Conservation (phyloP, 2,329 filamentous ascomycete genomes). For the Phialemonium atrogriseum region DNA sequence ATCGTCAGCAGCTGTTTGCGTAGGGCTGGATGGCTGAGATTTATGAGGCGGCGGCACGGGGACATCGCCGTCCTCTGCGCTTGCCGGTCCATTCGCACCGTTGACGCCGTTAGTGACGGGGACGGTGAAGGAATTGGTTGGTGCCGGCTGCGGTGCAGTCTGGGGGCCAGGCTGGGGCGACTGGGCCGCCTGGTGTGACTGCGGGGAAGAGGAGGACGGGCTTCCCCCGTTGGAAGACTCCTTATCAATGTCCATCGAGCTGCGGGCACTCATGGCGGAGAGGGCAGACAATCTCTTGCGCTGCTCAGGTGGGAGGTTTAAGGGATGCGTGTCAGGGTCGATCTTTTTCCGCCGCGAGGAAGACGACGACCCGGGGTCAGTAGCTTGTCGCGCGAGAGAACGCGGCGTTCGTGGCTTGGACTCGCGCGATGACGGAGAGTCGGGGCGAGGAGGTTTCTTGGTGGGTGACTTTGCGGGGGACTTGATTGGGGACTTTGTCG, state of each 20-base stretch:
- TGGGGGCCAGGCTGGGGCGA: slow-evolving; percentile 22
- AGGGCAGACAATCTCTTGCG: slow-evolving; percentile 66
- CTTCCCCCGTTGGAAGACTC: slow-evolving; percentile 43
- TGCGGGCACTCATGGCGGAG: slow-evolving; percentile 51
- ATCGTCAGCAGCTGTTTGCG: slow-evolving; percentile 54
- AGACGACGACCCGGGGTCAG: slow-evolving; percentile 34
- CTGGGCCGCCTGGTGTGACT: slow-evolving; percentile 30
- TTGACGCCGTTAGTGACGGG: slow-evolving; percentile 39
- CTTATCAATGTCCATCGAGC: slow-evolving; percentile 71
- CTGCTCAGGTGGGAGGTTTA: slow-evolving; percentile 87
- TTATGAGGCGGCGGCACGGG: slow-evolving; percentile 67
- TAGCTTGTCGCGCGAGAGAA: slow-evolving; percentile 38
- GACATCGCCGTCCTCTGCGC: slow-evolving; percentile 36
- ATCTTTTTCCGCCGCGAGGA: slow-evolving; percentile 40
- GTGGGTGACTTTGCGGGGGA: slow-evolving; percentile 20
- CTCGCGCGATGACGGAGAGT: slow-evolving; percentile 17
- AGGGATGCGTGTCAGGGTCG: slow-evolving; percentile 70
- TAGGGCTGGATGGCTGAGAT: slow-evolving; percentile 52
- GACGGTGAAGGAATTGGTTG: slow-evolving; percentile 36
- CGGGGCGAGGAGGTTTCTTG: slow-evolving; percentile 26
- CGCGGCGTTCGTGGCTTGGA: slow-evolving; percentile 28
- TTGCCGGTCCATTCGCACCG: slow-evolving; percentile 32
- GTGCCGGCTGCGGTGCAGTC: slow-evolving; percentile 23
- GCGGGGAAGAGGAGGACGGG: slow-evolving; percentile 44
- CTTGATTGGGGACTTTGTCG: slow-evolving; percentile 19